Evolutionary conservation across 164 flowering plant species (phyloP).

Genomic region (Liriodendron chinense): DNA sequence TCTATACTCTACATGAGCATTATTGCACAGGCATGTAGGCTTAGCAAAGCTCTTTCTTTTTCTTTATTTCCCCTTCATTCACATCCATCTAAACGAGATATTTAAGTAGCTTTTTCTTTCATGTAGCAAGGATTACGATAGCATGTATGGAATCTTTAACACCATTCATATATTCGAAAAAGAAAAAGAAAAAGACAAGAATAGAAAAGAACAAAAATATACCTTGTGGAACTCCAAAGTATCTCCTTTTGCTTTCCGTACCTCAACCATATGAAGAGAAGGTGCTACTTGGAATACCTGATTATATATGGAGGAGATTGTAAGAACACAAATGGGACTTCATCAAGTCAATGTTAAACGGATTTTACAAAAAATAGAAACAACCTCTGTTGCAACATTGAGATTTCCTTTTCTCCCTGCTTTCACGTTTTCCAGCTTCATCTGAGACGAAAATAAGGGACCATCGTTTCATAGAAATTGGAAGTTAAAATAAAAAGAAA

Average conservation of each 20-base stretch:
- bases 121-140: too few relatives aligned
- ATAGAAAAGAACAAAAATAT: slow-evolving; percentile 13
- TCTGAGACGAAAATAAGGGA: slow-evolving; percentile 34
- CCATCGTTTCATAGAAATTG: neutral
- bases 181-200: neutral
- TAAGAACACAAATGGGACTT: neutral
- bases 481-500: neutral
- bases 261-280: slow-evolving; percentile 97
- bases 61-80: too few relatives aligned
- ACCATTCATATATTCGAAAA: neutral
- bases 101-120: too few relatives aligned
- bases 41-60: too few relatives aligned
- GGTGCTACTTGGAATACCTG: slow-evolving; percentile 99
- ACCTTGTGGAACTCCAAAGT: slow-evolving; percentile 99
- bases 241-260: slow-evolving; percentile 97
- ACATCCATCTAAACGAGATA: too few relatives aligned
- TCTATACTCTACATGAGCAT: too few relatives aligned
- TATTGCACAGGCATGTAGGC: too few relatives aligned
- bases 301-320: slow-evolving; percentile 9
- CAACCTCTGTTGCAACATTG: slow-evolving; percentile 90
- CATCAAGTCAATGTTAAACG: neutral
- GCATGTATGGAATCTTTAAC: neutral
- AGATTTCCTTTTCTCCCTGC: slow-evolving; percentile 98
- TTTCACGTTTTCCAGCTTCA: slow-evolving; percentile 89
- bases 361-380: neutral